Conservation (phyloP, 78 protist genomes). For the Tieghemostelium lacteum region DNA sequence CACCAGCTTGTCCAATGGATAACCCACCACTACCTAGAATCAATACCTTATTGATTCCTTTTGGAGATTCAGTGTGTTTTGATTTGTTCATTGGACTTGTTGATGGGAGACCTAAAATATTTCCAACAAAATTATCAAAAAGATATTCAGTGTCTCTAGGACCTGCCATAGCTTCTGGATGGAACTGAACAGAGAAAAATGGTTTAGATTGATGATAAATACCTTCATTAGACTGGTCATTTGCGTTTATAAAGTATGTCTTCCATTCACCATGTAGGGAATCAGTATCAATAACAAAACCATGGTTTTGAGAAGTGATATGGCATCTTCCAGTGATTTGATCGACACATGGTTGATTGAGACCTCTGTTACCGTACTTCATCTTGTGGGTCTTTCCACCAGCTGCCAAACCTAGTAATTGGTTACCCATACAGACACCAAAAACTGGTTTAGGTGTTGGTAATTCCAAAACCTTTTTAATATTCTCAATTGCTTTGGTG, state of each 20-base stretch:
- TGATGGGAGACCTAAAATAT: conserved; percentile 14
- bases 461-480: conserved; percentile 77
- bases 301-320: conserved; percentile 96
- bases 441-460: conserved; percentile 67
- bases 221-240: conserved; percentile 98
- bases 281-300: conserved; percentile 92
- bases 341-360: conserved; percentile 96
- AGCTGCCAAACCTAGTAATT: conserved; percentile 94
- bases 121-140: conserved; percentile 90
- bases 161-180: conserved; percentile 98
- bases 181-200: conserved; percentile 96
- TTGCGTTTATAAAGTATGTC: conserved; percentile 95
- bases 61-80: conserved; percentile 51
- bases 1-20: conserved; percentile 99
- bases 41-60: conserved; percentile 87
- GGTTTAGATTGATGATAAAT: conserved; percentile 90
- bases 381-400: conserved; percentile 95
- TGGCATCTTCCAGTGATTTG: conserved; percentile 85
- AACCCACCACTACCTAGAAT: conserved; percentile 98
- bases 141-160: conserved; percentile 97
- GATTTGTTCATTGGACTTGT: conserved; percentile 34
- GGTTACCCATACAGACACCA: conserved; percentile 98
- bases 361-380: conserved; percentile 97
- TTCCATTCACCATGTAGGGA: conserved; percentile 91
- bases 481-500: conserved; percentile 76